Conservation (phyloP, 2,329 filamentous ascomycete species). For the Pseudogymnoascus sp. region DNA sequence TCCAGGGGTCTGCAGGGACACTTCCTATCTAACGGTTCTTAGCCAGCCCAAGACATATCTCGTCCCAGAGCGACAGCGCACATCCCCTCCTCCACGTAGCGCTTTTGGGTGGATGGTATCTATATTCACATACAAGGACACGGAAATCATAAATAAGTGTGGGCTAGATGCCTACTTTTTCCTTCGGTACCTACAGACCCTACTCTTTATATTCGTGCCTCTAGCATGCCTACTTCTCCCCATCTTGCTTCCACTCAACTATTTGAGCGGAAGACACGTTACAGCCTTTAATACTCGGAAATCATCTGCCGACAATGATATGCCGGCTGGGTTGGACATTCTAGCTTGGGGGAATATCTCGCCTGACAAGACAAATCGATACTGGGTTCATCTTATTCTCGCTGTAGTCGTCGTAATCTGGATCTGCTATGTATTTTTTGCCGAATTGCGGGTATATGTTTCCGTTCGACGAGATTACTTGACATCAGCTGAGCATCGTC, state of each 20-base stretch:
- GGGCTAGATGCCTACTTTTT: slow-evolving; percentile 98
- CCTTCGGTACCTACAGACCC: slow-evolving; percentile 76
- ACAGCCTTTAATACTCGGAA: slow-evolving; percentile 27
- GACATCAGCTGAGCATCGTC: slow-evolving; percentile 87
- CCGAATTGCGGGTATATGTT: slow-evolving; percentile 80
- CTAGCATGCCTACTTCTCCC: slow-evolving; percentile 73
- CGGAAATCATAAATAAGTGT: slow-evolving; percentile 89
- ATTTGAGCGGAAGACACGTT: slow-evolving; percentile 56
- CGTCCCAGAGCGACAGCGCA: slow-evolving; percentile 77
- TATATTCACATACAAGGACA: slow-evolving; percentile 62
- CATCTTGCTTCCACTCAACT: slow-evolving; percentile 80
- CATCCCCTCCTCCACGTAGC: slow-evolving; percentile 58
- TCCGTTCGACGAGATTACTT: slow-evolving; percentile 90
- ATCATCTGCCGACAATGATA: slow-evolving; percentile 32
- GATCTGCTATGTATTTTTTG: slow-evolving; percentile 81
- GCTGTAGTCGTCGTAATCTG: slow-evolving; percentile 73
- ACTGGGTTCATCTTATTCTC: slow-evolving; percentile 78
- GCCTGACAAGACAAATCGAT: slow-evolving; percentile 56
- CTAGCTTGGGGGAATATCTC: slow-evolving; percentile 84
- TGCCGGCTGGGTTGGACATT: slow-evolving; percentile 62
- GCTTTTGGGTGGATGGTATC: slow-evolving; percentile 44
- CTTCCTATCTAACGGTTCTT: slow-evolving; percentile 16
- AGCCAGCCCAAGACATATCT: slow-evolving; percentile 80
- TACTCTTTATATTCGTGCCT: slow-evolving; percentile 87
- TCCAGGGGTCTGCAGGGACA: slow-evolving; percentile 9